phyloP scores from a whole-genome alignment of 305 asterid genomes.

The Fraxinus xanthoxyloides region DNA sequence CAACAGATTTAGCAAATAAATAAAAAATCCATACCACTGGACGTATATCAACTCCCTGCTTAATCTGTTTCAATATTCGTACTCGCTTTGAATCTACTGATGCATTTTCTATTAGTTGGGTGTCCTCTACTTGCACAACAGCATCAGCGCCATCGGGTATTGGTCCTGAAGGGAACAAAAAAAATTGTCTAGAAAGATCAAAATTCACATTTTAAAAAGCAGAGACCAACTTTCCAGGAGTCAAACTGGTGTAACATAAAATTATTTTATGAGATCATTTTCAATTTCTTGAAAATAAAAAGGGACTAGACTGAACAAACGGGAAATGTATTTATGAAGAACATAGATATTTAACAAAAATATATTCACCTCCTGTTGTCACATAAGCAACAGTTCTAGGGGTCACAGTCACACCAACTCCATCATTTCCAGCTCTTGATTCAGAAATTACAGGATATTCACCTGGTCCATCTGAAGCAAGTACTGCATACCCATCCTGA shows the following conservation, averaged over 20 bases:
- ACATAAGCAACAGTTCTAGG: conserved; percentile 86
- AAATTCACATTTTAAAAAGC: neutral
- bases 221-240: neutral
- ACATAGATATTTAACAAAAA: conserved; percentile 10
- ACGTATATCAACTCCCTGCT: conserved; percentile 78
- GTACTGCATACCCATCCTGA: conserved; percentile 95
- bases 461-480: conserved; percentile 89
- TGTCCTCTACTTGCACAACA: conserved; percentile 93
- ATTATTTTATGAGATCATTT: neutral
- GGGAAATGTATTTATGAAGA: neutral
- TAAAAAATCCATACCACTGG: conserved; percentile 67
- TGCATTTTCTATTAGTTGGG: conserved; percentile 42
- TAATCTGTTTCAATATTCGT: conserved; percentile 58
- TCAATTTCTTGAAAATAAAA: neutral
- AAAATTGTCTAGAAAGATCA: conserved; percentile 12
- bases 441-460: conserved; percentile 79
- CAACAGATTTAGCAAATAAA: conserved; percentile 21
- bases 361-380: conserved; percentile 81
- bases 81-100: conserved; percentile 49
- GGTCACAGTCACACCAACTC: conserved; percentile 57
- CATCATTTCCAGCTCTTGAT: conserved; percentile 96
- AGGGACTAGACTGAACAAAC: neutral
- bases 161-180: conserved; percentile 57
- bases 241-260: neutral
- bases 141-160: conserved; percentile 92